These are phyloP conservation scores for Neonectria sp. DNA, from an alignment of 2,329 filamentous ascomycete genomes.

Conservation along the genomic window DNA sequence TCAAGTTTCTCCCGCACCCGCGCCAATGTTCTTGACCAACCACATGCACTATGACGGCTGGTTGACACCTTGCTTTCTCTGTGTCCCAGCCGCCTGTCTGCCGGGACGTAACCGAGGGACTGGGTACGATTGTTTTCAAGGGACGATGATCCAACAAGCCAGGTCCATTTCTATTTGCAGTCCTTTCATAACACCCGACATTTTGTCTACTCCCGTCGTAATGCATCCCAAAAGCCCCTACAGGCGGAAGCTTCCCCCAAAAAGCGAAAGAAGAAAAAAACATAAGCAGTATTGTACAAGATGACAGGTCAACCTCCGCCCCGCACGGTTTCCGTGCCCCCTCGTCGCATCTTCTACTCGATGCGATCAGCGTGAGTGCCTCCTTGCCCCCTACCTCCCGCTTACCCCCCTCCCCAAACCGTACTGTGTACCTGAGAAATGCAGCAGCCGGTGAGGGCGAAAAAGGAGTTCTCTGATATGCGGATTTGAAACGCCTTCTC, in stretches of 20 bases:
- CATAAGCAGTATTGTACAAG: constrained; percentile 39
- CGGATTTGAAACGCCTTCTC: constrained; percentile 21
- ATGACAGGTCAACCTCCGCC: constrained; percentile 40
- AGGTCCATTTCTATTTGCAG: constrained; percentile 30
- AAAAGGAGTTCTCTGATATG: constrained; percentile 15
- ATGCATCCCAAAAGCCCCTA: constrained; percentile 27
- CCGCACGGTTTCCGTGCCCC: constrained; percentile 34
- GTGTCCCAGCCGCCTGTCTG: constrained; percentile 1
- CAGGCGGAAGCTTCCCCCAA: constrained; percentile 23
- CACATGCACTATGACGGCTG: background rate
- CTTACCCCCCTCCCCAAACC: constrained; percentile 9
- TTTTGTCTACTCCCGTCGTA: constrained; percentile 37
- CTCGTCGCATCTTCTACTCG: constrained; percentile 31
- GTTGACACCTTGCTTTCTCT: background rate
- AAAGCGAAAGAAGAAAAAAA: constrained; percentile 26
- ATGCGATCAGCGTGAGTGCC: constrained; percentile 39
- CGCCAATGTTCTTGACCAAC: background rate
- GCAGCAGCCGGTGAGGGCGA: constrained; percentile 5
- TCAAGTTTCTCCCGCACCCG: background rate
- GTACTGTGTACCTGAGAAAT: constrained; percentile 6
- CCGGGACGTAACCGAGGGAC: background rate
- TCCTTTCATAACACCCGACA: constrained; percentile 25
- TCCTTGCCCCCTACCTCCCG: constrained; percentile 12
- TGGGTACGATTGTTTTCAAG: background rate
- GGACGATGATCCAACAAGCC: constrained; percentile 20